These are phyloP conservation scores for Erythrophleum ivorense DNA, from an alignment of 331 rosid genomes.

Conservation along the genomic window DNA sequence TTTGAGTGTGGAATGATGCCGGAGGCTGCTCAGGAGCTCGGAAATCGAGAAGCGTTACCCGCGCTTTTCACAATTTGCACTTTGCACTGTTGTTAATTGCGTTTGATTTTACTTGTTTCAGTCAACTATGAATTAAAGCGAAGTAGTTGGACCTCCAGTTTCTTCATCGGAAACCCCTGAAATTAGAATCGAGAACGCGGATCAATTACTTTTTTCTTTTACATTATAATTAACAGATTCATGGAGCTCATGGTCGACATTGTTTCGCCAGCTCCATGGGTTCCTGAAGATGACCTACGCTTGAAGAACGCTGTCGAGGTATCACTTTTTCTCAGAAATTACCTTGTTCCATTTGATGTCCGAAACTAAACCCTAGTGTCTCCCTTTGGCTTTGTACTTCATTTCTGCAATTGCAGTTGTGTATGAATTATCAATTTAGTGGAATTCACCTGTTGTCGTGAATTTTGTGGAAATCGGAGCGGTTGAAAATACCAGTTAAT, in stretches of 20 bases:
- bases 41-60: neutral
- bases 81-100: neutral
- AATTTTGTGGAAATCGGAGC: neutral
- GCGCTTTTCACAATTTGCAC: neutral
- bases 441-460: neutral
- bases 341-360: neutral
- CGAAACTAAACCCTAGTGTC: conserved; percentile 37
- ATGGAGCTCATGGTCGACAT: conserved; percentile 43
- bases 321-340: neutral
- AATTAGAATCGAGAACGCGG: neutral
- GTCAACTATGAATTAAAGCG: neutral
- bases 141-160: neutral
- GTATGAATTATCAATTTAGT: neutral
- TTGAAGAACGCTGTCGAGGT: conserved; percentile 88
- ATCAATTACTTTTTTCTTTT: neutral
- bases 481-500: conserved; percentile 1
- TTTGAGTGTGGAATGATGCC: neutral
- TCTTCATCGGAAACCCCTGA: conserved; percentile 14
- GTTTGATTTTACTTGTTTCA: neutral
- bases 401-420: neutral
- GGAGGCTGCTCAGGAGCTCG: neutral
- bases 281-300: conserved; percentile 75
- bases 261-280: conserved; percentile 52
- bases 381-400: neutral
- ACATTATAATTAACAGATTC: neutral